These are phyloP conservation scores for Claviceps arundinis DNA, from an alignment of 2,329 filamentous ascomycete species.

Conservation along the genomic window DNA sequence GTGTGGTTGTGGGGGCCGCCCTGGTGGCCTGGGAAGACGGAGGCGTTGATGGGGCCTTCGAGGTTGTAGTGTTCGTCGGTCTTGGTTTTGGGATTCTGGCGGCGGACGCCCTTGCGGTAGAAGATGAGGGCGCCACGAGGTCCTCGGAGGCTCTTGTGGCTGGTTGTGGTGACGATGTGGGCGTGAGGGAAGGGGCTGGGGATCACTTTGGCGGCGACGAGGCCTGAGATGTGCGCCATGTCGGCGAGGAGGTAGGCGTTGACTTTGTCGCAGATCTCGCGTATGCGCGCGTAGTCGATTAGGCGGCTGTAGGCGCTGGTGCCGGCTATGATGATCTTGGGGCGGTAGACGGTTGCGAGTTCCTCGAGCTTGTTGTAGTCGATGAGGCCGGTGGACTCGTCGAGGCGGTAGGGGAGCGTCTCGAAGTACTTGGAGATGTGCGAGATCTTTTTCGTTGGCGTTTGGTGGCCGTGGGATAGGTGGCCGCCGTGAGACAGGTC, in stretches of 20 bases:
- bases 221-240: slow-evolving; percentile 93
- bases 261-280: slow-evolving; percentile 78
- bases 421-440: slow-evolving; percentile 98
- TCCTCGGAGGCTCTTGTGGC: slow-evolving; percentile 91
- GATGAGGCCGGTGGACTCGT: slow-evolving; percentile 83
- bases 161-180: slow-evolving; percentile 95
- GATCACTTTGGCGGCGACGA: slow-evolving; percentile 84
- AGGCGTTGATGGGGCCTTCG: slow-evolving; percentile 85
- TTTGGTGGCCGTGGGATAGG: slow-evolving; percentile 94
- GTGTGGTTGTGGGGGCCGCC: slow-evolving; percentile 98
- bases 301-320: slow-evolving; percentile 92
- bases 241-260: slow-evolving; percentile 89
- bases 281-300: slow-evolving; percentile 90
- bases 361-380: slow-evolving; percentile 90
- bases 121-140: slow-evolving; percentile 97
- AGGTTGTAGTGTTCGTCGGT: slow-evolving; percentile 80
- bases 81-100: slow-evolving; percentile 72
- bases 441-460: slow-evolving; percentile 88
- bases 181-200: slow-evolving; percentile 80
- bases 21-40: slow-evolving; percentile 96
- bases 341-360: slow-evolving; percentile 75
- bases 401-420: slow-evolving; percentile 85
- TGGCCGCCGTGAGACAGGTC: slow-evolving; percentile 95
- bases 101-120: slow-evolving; percentile 83
- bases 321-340: slow-evolving; percentile 89